These are phyloP conservation scores for Botrytis byssoidea DNA, from an alignment of 2,329 filamentous ascomycete genomes.

Conservation along the genomic window DNA sequence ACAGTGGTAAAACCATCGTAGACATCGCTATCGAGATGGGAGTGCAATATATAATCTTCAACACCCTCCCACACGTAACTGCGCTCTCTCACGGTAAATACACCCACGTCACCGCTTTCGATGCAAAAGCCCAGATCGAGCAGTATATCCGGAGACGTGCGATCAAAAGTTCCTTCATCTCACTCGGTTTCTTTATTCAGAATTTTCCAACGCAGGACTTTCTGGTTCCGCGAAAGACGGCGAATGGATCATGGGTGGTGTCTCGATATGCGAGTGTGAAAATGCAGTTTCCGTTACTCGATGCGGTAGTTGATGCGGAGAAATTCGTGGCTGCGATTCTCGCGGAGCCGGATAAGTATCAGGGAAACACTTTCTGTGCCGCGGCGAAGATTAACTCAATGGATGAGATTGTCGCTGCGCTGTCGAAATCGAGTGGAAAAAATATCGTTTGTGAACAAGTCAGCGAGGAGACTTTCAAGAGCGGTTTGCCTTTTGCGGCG, in stretches of 20 bases:
- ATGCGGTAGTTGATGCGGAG: neutral
- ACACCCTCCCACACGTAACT: slow-evolving; percentile 33
- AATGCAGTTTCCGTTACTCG: neutral
- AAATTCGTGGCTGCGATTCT: neutral
- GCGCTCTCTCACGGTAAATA: slow-evolving; percentile 41
- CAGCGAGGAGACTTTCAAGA: neutral
- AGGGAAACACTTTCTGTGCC: neutral
- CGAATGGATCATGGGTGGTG: neutral
- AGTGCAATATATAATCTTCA: neutral
- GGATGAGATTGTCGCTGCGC: neutral
- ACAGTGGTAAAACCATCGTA: slow-evolving; percentile 27
- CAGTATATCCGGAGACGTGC: slow-evolving; percentile 40
- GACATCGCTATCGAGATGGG: neutral
- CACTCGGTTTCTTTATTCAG: slow-evolving; percentile 47
- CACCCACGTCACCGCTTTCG: slow-evolving; percentile 40
- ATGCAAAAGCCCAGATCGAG: slow-evolving; percentile 40
- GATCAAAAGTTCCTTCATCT: slow-evolving; percentile 47
- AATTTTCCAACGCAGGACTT: slow-evolving; percentile 6
- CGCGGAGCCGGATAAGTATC: neutral
- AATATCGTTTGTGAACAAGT: neutral
- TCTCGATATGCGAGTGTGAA: neutral
- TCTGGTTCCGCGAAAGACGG: neutral
- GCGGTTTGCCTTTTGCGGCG: neutral
- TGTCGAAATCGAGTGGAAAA: neutral
- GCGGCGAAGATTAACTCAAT: neutral